phyloP scores from a whole-genome alignment of 202 grass and related monocot species.

The Dendrocalamus latiflorus region DNA sequence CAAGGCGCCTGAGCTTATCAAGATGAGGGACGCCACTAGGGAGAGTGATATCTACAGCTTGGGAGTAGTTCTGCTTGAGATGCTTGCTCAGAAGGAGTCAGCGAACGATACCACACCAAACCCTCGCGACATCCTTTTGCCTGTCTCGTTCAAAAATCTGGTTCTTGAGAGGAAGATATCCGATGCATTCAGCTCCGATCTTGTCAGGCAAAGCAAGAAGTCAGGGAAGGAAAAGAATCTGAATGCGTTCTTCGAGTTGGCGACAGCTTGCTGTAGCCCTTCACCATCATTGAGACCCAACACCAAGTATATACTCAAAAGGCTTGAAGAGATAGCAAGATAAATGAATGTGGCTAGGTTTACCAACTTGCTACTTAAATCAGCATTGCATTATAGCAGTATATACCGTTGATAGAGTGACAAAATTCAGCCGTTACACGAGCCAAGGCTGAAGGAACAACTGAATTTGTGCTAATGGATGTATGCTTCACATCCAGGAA shows the following conservation, averaged over 20 bases:
- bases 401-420: neutral
- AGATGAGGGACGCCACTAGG: too few species aligned
- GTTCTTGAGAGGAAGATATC: slow-evolving; percentile 87
- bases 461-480: neutral
- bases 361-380: slow-evolving; percentile 9
- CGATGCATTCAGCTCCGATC: slow-evolving; percentile 63
- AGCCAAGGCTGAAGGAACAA: neutral
- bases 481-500: neutral
- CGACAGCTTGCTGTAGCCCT: too few species aligned
- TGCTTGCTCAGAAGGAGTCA: slow-evolving; percentile 80
- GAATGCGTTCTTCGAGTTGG: too few species aligned
- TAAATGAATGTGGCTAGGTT: slow-evolving; percentile 8
- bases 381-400: neutral
- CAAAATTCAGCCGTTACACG: neutral
- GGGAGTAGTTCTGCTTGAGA: slow-evolving; percentile 81
- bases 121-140: slow-evolving; percentile 61
- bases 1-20: too few species aligned
- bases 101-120: slow-evolving; percentile 23
- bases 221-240: too few species aligned
- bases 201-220: too few species aligned
- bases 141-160: slow-evolving; percentile 60
- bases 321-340: slow-evolving; percentile 63
- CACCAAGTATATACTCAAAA: too few species aligned
- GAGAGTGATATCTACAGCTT: slow-evolving; percentile 86
- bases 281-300: too few species aligned